Base-by-base conservation (phyloP, 2,329 filamentous ascomycete genomes). In the Rugonectria rugulosa region DNA sequence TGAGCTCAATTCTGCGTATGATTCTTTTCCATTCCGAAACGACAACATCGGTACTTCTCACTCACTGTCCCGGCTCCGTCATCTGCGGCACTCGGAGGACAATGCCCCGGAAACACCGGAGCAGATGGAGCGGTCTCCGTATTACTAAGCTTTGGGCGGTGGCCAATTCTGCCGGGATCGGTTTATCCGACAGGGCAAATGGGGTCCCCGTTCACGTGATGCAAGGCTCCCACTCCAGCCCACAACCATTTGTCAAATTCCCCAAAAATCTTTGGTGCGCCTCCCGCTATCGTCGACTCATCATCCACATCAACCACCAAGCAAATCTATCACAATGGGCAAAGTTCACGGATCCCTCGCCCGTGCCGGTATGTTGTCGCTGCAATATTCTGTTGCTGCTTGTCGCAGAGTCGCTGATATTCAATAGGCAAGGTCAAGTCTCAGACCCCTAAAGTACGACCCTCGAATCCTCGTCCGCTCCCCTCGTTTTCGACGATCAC, bases 381-480 rank as follows among this genome's bases (percentile, higher is more conserved):
- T 53, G 49, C 57, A 43, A 53, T 56, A 37, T 57, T 36, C 53
- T 46, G 37, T 29, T 36, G n/a, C 32, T 11, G 19, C 42, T 50
- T 20, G 60, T 48, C 19, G 61, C 24, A 21, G 57, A 53, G 51
- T 61, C 49, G 64, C 67, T 72, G 62, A 73, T 79, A 88, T 87
- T 34, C 88, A 88, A 85, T 87, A 83, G 92, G 92, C 84, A 96
- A 96, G 87, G 92, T 97, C 88, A 96, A 96, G 90, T 94, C 91
- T 82, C 91, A 94, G 82, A 94, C 90, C 72, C 90, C 90, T 75
- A 93, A 94, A 88, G 90, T 92, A 85, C 79, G 85, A 79, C 57
- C 66, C 59, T 49, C 52, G 37, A 66, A 56, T 48, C 60, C 59
- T 60, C 63, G 61, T 14, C 46, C 52, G 62, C 29, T 58, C 49